phyloP scores from a whole-genome alignment of 768 basidiomycete species.

The Leccinum olivaceopallidum region DNA sequence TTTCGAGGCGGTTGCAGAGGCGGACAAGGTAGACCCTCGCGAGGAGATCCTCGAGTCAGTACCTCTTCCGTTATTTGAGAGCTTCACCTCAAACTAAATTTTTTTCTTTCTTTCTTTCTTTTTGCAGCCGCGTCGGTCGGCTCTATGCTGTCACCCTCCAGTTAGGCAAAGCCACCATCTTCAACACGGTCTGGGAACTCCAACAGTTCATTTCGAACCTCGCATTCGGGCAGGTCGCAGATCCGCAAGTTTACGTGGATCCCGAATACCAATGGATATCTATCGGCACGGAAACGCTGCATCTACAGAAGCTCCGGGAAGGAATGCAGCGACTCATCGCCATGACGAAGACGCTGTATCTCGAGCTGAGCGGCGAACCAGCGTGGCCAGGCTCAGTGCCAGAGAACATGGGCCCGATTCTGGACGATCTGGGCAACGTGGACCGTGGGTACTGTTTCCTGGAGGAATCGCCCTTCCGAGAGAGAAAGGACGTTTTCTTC shows the following conservation, averaged over 20 bases:
- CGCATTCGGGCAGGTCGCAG: not conserved
- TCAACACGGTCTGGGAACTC: not conserved
- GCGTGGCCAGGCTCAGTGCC: not conserved
- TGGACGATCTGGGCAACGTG: not conserved
- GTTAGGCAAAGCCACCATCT: not conserved
- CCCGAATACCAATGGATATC: not conserved
- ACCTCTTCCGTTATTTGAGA: too few relatives aligned
- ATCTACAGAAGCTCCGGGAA: not conserved
- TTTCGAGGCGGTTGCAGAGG: not conserved
- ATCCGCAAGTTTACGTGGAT: not conserved
- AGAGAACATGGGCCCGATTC: not conserved
- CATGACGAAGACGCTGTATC: not conserved
- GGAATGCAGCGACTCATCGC: not conserved
- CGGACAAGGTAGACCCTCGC: too few relatives aligned
- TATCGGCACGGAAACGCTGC: not conserved
- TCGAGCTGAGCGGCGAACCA: not conserved
- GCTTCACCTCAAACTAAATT: too few relatives aligned
- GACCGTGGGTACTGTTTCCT: not conserved
- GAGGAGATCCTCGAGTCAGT: too few relatives aligned
- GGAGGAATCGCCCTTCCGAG: not conserved
- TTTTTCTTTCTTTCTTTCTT: not conserved
- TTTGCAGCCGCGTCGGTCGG: not conserved
- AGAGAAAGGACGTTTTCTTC: not conserved
- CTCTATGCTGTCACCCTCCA: not conserved
- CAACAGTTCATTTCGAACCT: not conserved